A percentile compares a stretch with the other conserved stretches of the same genome.
Conservation (phyloP, 2,329 filamentous ascomycete species). For the Lecanicillium sp. region DNA sequence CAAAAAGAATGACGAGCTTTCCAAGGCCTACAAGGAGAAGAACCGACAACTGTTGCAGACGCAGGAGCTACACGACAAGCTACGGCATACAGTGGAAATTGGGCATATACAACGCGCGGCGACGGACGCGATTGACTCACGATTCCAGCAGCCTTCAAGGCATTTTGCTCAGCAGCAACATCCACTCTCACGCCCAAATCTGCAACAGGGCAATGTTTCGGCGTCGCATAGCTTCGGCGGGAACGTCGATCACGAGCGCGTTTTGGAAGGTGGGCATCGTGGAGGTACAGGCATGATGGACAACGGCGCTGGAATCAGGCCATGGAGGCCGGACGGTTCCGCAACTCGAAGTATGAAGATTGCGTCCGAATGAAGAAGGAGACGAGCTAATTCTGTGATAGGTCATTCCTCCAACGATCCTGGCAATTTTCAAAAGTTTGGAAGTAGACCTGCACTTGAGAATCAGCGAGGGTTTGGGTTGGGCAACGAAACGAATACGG, state of each 20-base stretch:
- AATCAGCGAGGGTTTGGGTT: not conserved
- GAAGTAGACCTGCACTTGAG: not conserved
- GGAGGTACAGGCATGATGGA: not conserved
- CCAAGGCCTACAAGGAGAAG: slow-evolving; percentile 62
- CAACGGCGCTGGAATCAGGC: not conserved
- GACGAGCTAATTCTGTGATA: not conserved
- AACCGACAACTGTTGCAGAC: slow-evolving; percentile 61
- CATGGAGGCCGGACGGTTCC: not conserved
- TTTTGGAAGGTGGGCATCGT: not conserved
- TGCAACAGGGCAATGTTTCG: not conserved
- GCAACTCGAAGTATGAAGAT: not conserved
- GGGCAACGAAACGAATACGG: slow-evolving; percentile 4
- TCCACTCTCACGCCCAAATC: not conserved
- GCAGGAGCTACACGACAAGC: slow-evolving; percentile 58
- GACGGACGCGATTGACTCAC: slow-evolving; percentile 35
- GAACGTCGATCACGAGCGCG: not conserved
- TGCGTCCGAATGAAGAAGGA: too few species aligned
- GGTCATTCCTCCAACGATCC: not conserved
- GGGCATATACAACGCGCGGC: slow-evolving; percentile 51
- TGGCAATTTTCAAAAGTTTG: not conserved
- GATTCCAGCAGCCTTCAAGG: slow-evolving; percentile 13
- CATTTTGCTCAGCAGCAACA: slow-evolving; percentile 12
- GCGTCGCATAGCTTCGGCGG: not conserved
- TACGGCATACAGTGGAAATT: slow-evolving; percentile 50
- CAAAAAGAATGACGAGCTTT: slow-evolving; percentile 67